Evolutionary conservation across 768 basidiomycete genomes (phyloP).

Genomic region (Russula vinacea): DNA sequence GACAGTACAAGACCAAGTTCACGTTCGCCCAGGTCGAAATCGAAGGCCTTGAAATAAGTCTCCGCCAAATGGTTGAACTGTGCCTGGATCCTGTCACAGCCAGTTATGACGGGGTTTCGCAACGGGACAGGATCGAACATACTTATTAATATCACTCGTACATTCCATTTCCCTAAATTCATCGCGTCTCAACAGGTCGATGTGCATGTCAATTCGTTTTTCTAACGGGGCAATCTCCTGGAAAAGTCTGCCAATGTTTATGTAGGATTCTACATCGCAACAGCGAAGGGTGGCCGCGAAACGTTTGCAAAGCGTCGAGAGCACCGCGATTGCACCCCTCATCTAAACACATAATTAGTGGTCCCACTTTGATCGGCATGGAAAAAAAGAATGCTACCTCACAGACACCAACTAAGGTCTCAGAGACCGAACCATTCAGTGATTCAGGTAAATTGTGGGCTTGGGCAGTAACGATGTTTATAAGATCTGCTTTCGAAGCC

Average conservation of each 20-base stretch:
- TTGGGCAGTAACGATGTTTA: conserved; percentile 78
- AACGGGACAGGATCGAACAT: conserved; percentile 34
- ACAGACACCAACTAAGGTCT: conserved; percentile 88
- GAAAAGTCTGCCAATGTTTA: conserved; percentile 78
- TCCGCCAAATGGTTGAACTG: conserved; percentile 93
- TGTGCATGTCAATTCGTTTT: conserved; percentile 87
- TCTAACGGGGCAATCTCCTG: conserved; percentile 86
- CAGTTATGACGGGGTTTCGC: neutral
- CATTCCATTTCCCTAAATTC: conserved; percentile 95
- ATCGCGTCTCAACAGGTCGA: conserved; percentile 77
- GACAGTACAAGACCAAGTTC: conserved; percentile 79
- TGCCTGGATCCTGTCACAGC: conserved; percentile 66
- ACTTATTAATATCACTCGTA: conserved; percentile 86
- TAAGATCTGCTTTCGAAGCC: conserved; percentile 80
- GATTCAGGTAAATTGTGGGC: conserved; percentile 82
- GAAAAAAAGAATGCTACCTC: conserved; percentile 52
- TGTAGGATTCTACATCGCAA: conserved; percentile 81
- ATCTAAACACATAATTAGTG: conserved; percentile 48
- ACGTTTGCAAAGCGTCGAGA: conserved; percentile 83
- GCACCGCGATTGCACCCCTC: conserved; percentile 74
- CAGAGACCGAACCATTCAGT: conserved; percentile 76
- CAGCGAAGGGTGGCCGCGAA: conserved; percentile 81
- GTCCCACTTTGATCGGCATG: neutral
- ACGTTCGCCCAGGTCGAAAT: conserved; percentile 86
- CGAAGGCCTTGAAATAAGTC: conserved; percentile 76